Base-by-base conservation (phyloP, 371 early-diverging fungal species). In the Saksenaea oblongispora region DNA sequence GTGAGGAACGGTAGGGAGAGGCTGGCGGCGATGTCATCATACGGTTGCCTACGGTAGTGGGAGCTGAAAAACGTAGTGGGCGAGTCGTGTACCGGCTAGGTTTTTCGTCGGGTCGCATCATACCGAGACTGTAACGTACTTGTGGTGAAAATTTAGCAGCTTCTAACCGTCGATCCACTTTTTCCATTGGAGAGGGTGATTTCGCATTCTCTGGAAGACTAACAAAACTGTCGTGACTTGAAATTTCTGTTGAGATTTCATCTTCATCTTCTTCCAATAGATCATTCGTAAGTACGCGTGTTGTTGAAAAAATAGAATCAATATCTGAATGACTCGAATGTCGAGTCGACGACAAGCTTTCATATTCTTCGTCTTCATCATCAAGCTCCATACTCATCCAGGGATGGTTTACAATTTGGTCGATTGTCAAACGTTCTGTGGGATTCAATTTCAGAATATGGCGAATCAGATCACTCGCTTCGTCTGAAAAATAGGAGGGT, bases 361-460 rank as follows among this genome's bases (percentile, higher is more conserved):
- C 72, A 22, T 72, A 65, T 39, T 70, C 65, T 5, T 73, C 78
- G 37, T 70, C 73, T 3, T 78, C 75, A 1, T 75, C 75, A 15
- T 72, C 27, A 3, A 54, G 56, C 57, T 63, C 66, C 61, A 70
- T 59, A 13, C 17, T 58, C 55, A 90, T 78, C 93, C 93, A 95
- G 0, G 88, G 74, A 74, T 95, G 94, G 18, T 75, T 65, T 11
- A 88, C 62, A 27, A 93, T 91, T 14, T 86, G 83, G 28, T 82
- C 77, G 17, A 93, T 81, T 1, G 87, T 73, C 3, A 89, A 65
- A 37, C 95, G 85, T 5, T 90, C 82, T 17, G 73, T 66, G 9
- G 93, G 88, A 17, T 91, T 84, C 18, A 83, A 71, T 66, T 86
- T 79, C 37, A 95, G 77, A 58, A 95, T 90, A 36, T 72, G 42